phyloP scores from a whole-genome alignment of 1,139 yeast species.

The Magnusiomyces tetraspermus region DNA sequence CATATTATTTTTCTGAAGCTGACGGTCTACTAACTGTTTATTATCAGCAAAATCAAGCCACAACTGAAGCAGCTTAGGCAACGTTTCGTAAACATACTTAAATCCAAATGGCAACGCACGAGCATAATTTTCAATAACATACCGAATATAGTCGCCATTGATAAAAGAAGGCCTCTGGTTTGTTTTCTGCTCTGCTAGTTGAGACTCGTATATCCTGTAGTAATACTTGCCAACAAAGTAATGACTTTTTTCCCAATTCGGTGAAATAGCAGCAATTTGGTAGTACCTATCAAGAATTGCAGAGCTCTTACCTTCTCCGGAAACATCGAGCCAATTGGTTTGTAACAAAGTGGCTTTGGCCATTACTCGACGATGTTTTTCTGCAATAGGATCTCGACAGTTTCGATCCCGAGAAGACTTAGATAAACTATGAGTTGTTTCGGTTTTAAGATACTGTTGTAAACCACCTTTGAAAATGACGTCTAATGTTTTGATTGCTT shows the following conservation, averaged over 20 bases:
- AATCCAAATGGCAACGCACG: conserved; percentile 62
- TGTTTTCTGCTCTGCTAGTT: conserved; percentile 22
- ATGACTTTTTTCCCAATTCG: conserved; percentile 68
- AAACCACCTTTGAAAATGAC: conserved; percentile 32
- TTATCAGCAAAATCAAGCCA: conserved; percentile 78
- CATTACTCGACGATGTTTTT: not conserved
- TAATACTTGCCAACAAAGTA: conserved; percentile 74
- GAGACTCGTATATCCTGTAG: conserved; percentile 65
- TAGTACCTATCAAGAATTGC: conserved; percentile 64
- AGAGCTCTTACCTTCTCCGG: conserved; percentile 74
- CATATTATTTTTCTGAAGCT: conserved; percentile 15
- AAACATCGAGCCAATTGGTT: conserved; percentile 81
- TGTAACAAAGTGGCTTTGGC: conserved; percentile 49
- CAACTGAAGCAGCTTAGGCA: conserved; percentile 80
- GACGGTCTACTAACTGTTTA: not conserved
- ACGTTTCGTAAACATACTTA: conserved; percentile 66
- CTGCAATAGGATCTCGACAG: not conserved
- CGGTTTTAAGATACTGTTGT: conserved; percentile 13
- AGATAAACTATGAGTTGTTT: conserved; percentile 2
- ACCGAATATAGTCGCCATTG: conserved; percentile 57
- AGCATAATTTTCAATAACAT: conserved; percentile 55
- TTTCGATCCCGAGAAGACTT: not conserved
- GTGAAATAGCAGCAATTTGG: conserved; percentile 48
- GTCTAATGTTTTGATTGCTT: conserved; percentile 65
- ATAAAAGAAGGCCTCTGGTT: conserved; percentile 16